Evolutionary conservation across 2,329 filamentous ascomycete species (phyloP).

Genomic region (Elsinoe fawcettii): DNA sequence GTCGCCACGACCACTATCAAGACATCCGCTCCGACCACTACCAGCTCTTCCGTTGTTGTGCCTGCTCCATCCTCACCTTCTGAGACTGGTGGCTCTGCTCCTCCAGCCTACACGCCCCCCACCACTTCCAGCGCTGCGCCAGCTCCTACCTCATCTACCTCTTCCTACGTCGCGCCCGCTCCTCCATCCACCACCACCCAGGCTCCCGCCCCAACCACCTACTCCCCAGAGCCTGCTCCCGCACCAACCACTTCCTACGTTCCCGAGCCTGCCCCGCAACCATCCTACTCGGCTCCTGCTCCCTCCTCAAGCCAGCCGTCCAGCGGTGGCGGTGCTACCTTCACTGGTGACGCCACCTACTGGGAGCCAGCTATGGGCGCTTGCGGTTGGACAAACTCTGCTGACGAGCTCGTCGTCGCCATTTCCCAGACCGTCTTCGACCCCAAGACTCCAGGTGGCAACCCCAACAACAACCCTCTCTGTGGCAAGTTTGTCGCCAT

Average conservation of each 20-base stretch:
- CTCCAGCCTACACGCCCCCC: conserved; percentile 18
- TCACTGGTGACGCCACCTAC: conserved; percentile 63
- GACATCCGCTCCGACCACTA: conserved; percentile 14
- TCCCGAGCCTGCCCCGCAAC: conserved; percentile 5
- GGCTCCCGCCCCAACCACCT: conserved; percentile 4
- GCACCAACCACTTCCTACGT: conserved; percentile 21
- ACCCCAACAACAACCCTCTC: conserved; percentile 58
- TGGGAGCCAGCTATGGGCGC: conserved; percentile 61
- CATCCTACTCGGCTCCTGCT: conserved; percentile 17
- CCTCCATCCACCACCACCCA: conserved; percentile 15
- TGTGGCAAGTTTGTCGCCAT: conserved; percentile 65
- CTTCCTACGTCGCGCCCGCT: conserved; percentile 19
- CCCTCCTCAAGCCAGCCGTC: conserved; percentile 20
- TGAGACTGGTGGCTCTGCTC: conserved; percentile 17
- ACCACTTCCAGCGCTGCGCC: conserved; percentile 25
- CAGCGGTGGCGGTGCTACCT: conserved; percentile 26
- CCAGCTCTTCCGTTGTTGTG: conserved; percentile 7
- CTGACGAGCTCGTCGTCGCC: conserved; percentile 57
- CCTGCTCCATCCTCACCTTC: conserved; percentile 16
- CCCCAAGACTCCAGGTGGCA: conserved; percentile 22
- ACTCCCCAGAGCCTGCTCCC: conserved; percentile 2
- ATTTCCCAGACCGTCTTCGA: conserved; percentile 60
- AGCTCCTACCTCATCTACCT: conserved; percentile 20
- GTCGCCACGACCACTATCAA: conserved; percentile 21
- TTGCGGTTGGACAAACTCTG: conserved; percentile 58